phyloP scores from a whole-genome alignment of 2,329 filamentous ascomycete species.

The Botrytis cinerea region DNA sequence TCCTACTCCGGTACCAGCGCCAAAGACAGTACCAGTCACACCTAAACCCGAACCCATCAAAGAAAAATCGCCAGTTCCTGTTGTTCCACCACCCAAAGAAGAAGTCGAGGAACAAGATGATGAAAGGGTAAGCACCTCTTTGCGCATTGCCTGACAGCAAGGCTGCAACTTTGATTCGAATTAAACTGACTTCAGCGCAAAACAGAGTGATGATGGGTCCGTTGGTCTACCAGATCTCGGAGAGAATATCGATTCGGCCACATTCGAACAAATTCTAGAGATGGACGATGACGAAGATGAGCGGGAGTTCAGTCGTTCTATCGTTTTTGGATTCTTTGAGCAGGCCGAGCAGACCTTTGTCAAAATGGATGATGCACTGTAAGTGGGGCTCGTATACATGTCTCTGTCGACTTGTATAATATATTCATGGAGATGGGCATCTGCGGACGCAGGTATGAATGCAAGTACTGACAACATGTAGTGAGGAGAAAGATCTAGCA shows the following conservation, averaged over 20 bases:
- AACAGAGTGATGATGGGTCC: conserved; percentile 42
- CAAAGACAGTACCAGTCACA: background rate
- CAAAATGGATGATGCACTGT: conserved; percentile 84
- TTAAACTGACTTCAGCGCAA: conserved; percentile 24
- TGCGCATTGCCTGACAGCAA: background rate
- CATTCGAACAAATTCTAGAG: conserved; percentile 94
- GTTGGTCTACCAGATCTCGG: conserved; percentile 57
- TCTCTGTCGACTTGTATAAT: conserved; percentile 17
- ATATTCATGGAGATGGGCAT: background rate
- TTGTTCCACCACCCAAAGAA: conserved; percentile 3
- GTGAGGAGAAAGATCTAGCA: conserved; percentile 67
- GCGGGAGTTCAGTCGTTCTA: conserved; percentile 82
- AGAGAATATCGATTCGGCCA: conserved; percentile 74
- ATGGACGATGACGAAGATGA: conserved; percentile 93
- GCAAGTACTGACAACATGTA: conserved; percentile 43
- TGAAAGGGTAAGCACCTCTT: conserved; percentile 24
- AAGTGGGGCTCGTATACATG: conserved; percentile 48
- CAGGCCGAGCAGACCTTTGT: conserved; percentile 85
- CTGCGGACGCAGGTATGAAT: conserved; percentile 22
- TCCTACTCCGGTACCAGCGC: background rate
- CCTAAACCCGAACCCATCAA: conserved; percentile 10
- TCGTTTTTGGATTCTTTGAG: conserved; percentile 90
- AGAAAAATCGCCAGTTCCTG: conserved; percentile 14
- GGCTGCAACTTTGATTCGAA: background rate
- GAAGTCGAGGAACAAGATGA: conserved; percentile 22